Base-by-base conservation (phyloP, 2,329 filamentous ascomycete genomes). In the Sodiomyces alkalinus region DNA sequence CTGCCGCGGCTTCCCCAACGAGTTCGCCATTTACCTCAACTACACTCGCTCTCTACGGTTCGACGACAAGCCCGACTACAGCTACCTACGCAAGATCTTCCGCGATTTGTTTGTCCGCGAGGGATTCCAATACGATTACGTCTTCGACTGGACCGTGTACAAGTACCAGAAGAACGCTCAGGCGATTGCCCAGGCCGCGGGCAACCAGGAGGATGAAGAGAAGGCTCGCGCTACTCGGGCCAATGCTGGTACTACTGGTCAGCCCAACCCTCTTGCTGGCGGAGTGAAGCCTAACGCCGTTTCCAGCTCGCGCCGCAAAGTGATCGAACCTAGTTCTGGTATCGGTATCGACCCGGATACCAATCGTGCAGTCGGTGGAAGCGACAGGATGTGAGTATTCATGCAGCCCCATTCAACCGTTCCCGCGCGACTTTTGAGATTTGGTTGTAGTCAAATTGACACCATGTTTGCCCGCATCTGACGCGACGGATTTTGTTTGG, bases 141-240 rank as follows among this genome's bases (percentile, higher is more conserved):
- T 98, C 45, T 98, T 98, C 48, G 90, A 98, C 63, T 98, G 90
- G 90, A 98, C 90, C 35, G 90, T 96, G 48, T 96, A 94, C 74
- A 96, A 96, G 68, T 94, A 96, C 68, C 86, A 94, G 72, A 94
- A 94, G 77, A 96, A 94, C 46, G 86, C 86, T 31, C 82, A 92
- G 62, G 35, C 35, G 19, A 92, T 92, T 54, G 81, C 82, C 43
- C 78, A 87, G 55, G 80, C 80, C 43, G 75, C 74, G 41, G 60
- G 59, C 33, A 64, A 69, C 54, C 72, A 69, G 41, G 79, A 85
- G 40, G 74, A 74, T 22, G 79, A 85, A 12, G 81, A 90, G 47
- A 82, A 86, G 60, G 64, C 68, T 40, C 72, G 72, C 42, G 74
- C 74, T 51, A 68, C 67, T 46, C 73, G 74, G 48, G 71, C 74